Evolutionary conservation across 2,329 filamentous ascomycete species (phyloP).

Genomic region (Emergomyces africanus): DNA sequence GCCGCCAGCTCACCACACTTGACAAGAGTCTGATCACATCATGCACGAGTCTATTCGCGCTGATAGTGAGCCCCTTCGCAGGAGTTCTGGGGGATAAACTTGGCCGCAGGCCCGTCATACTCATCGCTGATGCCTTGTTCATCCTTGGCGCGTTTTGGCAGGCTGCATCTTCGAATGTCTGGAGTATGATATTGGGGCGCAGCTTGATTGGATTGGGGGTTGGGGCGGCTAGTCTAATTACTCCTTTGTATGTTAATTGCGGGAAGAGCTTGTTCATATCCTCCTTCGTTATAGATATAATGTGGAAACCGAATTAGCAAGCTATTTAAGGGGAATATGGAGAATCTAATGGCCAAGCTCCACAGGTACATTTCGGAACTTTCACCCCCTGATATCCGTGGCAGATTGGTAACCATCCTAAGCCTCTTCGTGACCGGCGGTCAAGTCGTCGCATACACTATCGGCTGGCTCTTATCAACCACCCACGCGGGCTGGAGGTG

Average conservation of each 20-base stretch:
- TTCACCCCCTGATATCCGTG: constrained; percentile 61
- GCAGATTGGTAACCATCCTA: constrained; percentile 68
- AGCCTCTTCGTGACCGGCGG: constrained; percentile 75
- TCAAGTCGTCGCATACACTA: constrained; percentile 75
- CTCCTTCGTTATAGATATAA: not conserved
- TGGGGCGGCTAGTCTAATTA: constrained; percentile 54
- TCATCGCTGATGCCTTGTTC: constrained; percentile 35
- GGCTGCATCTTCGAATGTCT: constrained; percentile 28
- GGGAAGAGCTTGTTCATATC: not conserved
- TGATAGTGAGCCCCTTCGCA: constrained; percentile 43
- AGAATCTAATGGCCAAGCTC: not conserved
- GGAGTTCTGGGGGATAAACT: constrained; percentile 39
- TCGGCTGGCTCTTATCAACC: constrained; percentile 62
- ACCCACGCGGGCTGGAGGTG: constrained; percentile 63
- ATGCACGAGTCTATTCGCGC: constrained; percentile 44
- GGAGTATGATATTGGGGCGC: constrained; percentile 34
- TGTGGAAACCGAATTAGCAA: not conserved
- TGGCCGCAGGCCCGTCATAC: constrained; percentile 36
- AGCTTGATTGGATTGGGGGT: constrained; percentile 37
- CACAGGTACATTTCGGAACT: constrained; percentile 69
- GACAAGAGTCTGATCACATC: constrained; percentile 49
- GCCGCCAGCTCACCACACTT: constrained; percentile 37
- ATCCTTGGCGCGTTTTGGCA: constrained; percentile 33
- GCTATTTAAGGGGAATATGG: not conserved
- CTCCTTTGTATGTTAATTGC: constrained; percentile 46